Evolutionary conservation across 768 basidiomycete species (phyloP), one percentile per base, ranked within the genome.

Genomic region (Cystobasidium onofrii): DNA sequence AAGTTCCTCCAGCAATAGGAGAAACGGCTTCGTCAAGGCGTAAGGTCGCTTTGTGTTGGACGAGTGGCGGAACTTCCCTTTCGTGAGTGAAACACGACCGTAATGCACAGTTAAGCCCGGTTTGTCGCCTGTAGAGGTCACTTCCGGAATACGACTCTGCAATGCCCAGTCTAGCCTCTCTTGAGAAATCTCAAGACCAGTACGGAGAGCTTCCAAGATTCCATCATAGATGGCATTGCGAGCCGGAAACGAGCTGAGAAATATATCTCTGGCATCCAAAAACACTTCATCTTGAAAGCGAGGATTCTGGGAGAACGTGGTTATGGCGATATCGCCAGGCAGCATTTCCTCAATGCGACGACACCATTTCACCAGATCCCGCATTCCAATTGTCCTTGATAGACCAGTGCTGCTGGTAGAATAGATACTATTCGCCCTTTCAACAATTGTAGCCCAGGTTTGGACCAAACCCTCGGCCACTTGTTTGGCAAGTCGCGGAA

Each of bases 251-350:
- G 78, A 74, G 23, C 76, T 75, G 76, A 96, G 91, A 82, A 99
- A 97, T 27, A 95, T 86, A 80, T 98, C 96, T 23, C 89, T 85
- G 0, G 91, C 90, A 79, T 93, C 90, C 50, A 91, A 83, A 78
- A 88, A 93, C 34, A 97, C 87, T 65, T 93, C 91, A 80, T 98
- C 94, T 50, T 92, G 87, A 1, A 94, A 79, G 0, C 85, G 81
- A 2, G 89, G 87, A 78, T 92, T 91, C 2, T 88, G 83, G 77
- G 92, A 87, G 55, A 88, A 77, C 20, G 77, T 17, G 81, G 77
- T 13, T 83, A 79, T 7, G 88, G 79, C 1, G 83, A 78, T 9
- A 75, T 78, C 50, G 52, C 62, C 63, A 0, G 89, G 87, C 0
- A 92, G 79, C 25, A 90, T 80, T 18, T 81, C 81, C 33, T 89